Percentiles rank a stretch among this genome's conserved stretches.
Conservation (phyloP, 108 stramenopile genomes). For the Fragilaria crotonensis region DNA sequence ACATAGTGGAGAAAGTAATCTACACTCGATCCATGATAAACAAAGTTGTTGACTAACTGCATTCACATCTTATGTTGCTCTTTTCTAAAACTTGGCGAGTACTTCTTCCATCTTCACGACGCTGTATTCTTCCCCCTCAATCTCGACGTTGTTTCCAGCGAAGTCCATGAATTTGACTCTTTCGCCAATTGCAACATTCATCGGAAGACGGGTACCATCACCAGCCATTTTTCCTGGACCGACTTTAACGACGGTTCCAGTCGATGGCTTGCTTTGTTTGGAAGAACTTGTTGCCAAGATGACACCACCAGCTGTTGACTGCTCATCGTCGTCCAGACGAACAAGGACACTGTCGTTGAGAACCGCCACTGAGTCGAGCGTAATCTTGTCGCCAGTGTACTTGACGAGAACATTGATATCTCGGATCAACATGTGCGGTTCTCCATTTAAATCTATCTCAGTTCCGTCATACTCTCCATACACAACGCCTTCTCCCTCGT, state of each 20-base stretch:
- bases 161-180: slow-evolving; percentile 82
- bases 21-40: too few relatives aligned
- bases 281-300: slow-evolving; percentile 45
- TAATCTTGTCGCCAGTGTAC: slow-evolving; percentile 55
- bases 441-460: slow-evolving; percentile 71
- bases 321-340: slow-evolving; percentile 53
- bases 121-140: slow-evolving; percentile 76
- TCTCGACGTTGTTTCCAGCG: slow-evolving; percentile 76
- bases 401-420: slow-evolving; percentile 83
- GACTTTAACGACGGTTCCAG: slow-evolving; percentile 79
- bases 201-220: slow-evolving; percentile 74
- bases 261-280: slow-evolving; percentile 45
- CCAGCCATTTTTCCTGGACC: slow-evolving; percentile 77
- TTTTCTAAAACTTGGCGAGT: slow-evolving; percentile 72
- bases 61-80: too few relatives aligned
- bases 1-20: too few relatives aligned
- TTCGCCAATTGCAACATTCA: slow-evolving; percentile 76
- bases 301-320: slow-evolving; percentile 53
- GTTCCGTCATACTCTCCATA: slow-evolving; percentile 89
- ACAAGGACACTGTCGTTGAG: slow-evolving; percentile 77
- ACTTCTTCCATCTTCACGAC: slow-evolving; percentile 79
- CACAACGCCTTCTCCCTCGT: slow-evolving; percentile 67
- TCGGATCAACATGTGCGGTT: slow-evolving; percentile 73
- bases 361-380: slow-evolving; percentile 53
- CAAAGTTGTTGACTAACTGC: too few relatives aligned